Conservation (phyloP, 495 filamentous ascomycete species). For the Friedmanniomyces simplex region DNA sequence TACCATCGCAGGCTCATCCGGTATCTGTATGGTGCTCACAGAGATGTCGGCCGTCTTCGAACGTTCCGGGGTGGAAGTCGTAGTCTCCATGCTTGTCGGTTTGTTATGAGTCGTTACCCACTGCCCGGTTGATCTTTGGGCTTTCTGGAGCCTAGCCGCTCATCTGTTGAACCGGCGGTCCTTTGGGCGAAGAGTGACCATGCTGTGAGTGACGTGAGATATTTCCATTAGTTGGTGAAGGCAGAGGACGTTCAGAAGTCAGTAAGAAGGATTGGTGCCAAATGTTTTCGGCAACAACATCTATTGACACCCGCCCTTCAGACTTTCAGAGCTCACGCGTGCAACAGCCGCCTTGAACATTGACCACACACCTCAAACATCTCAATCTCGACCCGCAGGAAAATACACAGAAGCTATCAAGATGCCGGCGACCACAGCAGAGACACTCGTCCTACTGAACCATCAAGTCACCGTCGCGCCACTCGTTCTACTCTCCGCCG, state of each 20-base stretch:
- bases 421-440: slow-evolving; percentile 92
- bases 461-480: slow-evolving; percentile 94
- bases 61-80: not conserved
- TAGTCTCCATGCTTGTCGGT: not conserved
- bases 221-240: too few species aligned
- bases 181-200: too few species aligned
- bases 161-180: too few species aligned
- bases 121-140: too few species aligned
- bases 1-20: not conserved
- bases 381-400: slow-evolving; percentile 10
- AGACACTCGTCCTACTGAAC: slow-evolving; percentile 84
- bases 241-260: too few species aligned
- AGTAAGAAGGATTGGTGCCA: too few species aligned
- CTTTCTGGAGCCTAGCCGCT: too few species aligned
- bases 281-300: too few species aligned
- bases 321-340: not conserved
- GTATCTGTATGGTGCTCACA: not conserved
- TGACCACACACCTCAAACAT: not conserved
- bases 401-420: slow-evolving; percentile 21
- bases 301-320: too few species aligned
- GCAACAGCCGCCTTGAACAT: not conserved
- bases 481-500: slow-evolving; percentile 91
- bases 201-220: too few species aligned
- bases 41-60: not conserved
- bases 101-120: too few species aligned